A percentile compares a stretch with the other conserved stretches of the same genome.
Evolutionary conservation across 257 asterid species (phyloP).

Genomic region (Marsdenia floribunda): DNA sequence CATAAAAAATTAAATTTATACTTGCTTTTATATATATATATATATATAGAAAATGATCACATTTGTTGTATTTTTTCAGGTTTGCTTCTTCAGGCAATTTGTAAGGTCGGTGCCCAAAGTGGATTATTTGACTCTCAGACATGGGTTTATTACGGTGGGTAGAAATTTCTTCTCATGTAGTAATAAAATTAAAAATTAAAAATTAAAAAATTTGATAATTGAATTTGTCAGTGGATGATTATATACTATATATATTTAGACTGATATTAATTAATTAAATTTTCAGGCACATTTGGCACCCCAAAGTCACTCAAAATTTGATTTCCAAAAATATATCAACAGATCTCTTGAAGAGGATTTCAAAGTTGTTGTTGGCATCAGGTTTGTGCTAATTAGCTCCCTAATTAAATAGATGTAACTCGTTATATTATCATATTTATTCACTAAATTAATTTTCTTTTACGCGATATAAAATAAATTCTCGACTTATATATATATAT

Average conservation of each 20-base stretch:
- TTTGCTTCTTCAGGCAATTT: slow-evolving; percentile 84
- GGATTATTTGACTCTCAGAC: slow-evolving; percentile 80
- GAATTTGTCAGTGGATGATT: not conserved
- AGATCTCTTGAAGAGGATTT: slow-evolving; percentile 94
- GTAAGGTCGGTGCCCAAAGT: slow-evolving; percentile 84
- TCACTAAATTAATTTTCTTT: no score
- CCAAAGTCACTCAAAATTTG: slow-evolving; percentile 56
- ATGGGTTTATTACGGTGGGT: slow-evolving; percentile 82
- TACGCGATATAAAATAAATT: not conserved
- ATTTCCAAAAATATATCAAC: slow-evolving; percentile 77
- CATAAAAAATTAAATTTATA: no score
- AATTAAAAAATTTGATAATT: no score
- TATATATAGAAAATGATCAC: no score
- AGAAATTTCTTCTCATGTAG: not conserved
- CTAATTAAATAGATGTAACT: no score
- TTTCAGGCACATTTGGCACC: slow-evolving; percentile 91
- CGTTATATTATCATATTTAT: no score
- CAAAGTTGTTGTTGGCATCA: slow-evolving; percentile 96
- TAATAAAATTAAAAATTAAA: no score
- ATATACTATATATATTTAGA: not conserved
- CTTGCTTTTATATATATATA: no score
- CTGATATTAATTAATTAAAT: not conserved
- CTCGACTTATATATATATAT: not conserved
- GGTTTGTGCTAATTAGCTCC: slow-evolving; percentile 35
- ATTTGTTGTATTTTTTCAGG: slow-evolving; percentile 29